Evolutionary conservation across 2,329 filamentous ascomycete genomes (phyloP).

Genomic region (Magnaporthales sp.): DNA sequence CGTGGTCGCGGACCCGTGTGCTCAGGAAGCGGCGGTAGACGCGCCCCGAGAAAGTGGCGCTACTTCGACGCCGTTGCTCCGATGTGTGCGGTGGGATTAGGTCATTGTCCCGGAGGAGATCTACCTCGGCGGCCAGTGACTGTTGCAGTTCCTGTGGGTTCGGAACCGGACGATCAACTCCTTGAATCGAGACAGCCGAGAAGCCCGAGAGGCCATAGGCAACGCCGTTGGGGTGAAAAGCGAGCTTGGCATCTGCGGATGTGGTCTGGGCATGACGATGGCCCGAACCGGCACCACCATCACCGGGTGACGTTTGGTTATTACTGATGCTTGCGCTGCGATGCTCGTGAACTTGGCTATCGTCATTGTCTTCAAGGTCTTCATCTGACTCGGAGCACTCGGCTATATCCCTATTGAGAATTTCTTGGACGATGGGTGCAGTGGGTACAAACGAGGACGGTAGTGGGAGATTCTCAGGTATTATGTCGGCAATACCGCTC

Average conservation of each 20-base stretch:
- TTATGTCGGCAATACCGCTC: conserved; percentile 8
- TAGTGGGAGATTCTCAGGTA: conserved; percentile 9
- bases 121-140: conserved; percentile 12
- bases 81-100: conserved; percentile 6
- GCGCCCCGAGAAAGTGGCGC: conserved; percentile 2
- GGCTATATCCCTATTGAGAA: conserved; percentile 13
- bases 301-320: background rate
- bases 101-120: conserved; percentile 8
- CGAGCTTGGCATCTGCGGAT: conserved; percentile 8
- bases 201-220: conserved; percentile 14
- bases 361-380: conserved; percentile 4
- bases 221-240: conserved; percentile 16
- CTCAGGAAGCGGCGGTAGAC: conserved; percentile 9
- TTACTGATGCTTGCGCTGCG: background rate
- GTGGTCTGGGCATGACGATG: background rate
- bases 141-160: conserved; percentile 15
- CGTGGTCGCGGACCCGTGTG: conserved; percentile 7
- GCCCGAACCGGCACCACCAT: background rate
- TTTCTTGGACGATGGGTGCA: conserved; percentile 13
- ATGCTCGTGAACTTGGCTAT: background rate
- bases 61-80: conserved; percentile 1
- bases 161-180: conserved; percentile 13
- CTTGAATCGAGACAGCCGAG: conserved; percentile 13
- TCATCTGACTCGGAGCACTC: conserved; percentile 13
- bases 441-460: conserved; percentile 12